Conservation (phyloP, 371 early-diverging fungal species). For the Thermomucor indicae-seudaticae region DNA sequence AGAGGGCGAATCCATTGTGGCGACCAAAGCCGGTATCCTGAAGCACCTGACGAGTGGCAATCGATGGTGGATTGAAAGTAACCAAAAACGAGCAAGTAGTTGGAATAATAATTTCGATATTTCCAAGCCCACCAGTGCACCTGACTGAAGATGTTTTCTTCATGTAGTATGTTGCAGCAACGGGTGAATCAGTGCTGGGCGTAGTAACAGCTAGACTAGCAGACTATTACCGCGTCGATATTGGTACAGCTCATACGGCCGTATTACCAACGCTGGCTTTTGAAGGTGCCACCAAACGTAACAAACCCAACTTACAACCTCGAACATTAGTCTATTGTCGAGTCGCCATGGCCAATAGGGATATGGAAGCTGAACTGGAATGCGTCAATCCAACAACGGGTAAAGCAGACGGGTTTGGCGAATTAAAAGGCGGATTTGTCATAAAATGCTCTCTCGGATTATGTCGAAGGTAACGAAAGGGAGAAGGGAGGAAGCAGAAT, state of each 20-base stretch:
- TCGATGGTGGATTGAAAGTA: constrained; percentile 78
- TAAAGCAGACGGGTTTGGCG: constrained; percentile 80
- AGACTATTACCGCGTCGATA: constrained; percentile 88
- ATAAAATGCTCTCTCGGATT: constrained; percentile 75
- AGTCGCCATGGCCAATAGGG: constrained; percentile 81
- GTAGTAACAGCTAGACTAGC: constrained; percentile 61
- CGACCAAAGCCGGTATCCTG: constrained; percentile 76
- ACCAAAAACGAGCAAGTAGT: constrained; percentile 69
- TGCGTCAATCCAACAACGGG: constrained; percentile 77
- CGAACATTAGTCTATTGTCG: constrained; percentile 84
- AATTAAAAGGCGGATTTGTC: constrained; percentile 66
- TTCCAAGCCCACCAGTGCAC: background rate
- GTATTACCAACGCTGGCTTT: constrained; percentile 78
- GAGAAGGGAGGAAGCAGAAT: no score
- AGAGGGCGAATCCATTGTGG: constrained; percentile 55
- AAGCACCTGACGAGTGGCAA: constrained; percentile 49
- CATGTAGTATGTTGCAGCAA: constrained; percentile 78
- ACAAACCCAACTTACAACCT: constrained; percentile 71
- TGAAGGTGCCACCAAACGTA: constrained; percentile 93
- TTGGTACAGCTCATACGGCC: constrained; percentile 89
- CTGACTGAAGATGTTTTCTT: background rate
- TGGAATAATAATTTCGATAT: background rate
- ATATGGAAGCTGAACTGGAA: constrained; percentile 96
- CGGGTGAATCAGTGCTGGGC: constrained; percentile 88
- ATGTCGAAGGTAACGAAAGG: no score